These are phyloP conservation scores for Musa acuminata DNA, from an alignment of 176 grass and related monocot species.

Conservation along the genomic window DNA sequence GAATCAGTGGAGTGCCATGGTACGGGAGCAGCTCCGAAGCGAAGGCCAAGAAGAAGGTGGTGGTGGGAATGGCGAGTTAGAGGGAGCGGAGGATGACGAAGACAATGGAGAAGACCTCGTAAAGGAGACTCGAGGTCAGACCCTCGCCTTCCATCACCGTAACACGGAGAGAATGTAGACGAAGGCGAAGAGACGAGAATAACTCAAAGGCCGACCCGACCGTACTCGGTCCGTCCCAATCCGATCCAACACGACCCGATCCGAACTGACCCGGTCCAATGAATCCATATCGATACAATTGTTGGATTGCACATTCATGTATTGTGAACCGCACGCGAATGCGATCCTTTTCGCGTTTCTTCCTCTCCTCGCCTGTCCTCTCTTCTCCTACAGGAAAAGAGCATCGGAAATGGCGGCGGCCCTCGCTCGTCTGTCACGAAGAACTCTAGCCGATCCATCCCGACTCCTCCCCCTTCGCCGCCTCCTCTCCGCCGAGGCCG, in stretches of 20 bases:
- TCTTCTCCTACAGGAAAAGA: neutral
- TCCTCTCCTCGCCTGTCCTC: neutral
- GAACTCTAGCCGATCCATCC: constrained; percentile 13
- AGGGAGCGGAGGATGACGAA: neutral
- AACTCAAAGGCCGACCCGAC: too few relatives aligned
- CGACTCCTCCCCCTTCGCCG: constrained; percentile 35
- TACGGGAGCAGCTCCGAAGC: neutral
- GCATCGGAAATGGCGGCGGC: constrained; percentile 26
- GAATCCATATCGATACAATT: too few relatives aligned
- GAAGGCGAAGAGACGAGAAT: neutral
- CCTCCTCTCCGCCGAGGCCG: constrained; percentile 27
- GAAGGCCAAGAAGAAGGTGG: neutral
- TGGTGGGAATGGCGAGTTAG: neutral
- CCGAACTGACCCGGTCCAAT: too few relatives aligned
- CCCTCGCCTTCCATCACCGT: neutral
- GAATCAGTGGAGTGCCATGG: neutral
- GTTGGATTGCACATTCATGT: neutral
- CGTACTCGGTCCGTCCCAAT: too few relatives aligned
- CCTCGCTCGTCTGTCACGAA: constrained; percentile 55
- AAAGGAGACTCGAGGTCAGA: neutral
- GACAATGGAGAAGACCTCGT: neutral
- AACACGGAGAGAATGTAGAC: neutral
- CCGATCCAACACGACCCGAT: too few relatives aligned
- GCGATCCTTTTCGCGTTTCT: neutral
- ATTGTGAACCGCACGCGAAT: neutral